Evolutionary conservation across 2,329 filamentous ascomycete species (phyloP), one percentile per base, ranked within the genome.

Genomic region (Trichophyton mentagrophytes): DNA sequence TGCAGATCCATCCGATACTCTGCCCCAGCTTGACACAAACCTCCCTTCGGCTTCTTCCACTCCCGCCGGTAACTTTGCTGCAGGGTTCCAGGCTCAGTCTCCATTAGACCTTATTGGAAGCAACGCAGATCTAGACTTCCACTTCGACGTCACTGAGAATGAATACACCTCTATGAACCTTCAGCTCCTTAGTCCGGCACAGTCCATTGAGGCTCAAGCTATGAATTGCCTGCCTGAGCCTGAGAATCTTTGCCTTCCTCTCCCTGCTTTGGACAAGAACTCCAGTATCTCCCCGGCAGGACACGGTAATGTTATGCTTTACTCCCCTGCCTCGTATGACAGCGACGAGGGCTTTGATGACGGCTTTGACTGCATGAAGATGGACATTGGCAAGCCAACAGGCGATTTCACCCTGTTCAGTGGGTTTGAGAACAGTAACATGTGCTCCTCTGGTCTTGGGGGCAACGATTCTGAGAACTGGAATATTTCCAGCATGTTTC

Each of bases 231-330:
- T 20, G 8, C 17, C 27, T 57, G 47, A 27, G 38, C 22, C 44
- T 20, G 40, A 27, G 4, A 47, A 49, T 22, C 42, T 66, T 22
- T 65, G 64, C 46, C 51, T 61, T 3, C 49, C 64, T 27, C 61
- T 64, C 30, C 59, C 64, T 13, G 62, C 49, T 6, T 20, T 61
- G 15, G 57, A 61, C 13, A 67, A 67, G 38, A 53, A 66, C 30
- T 49, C 65, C 4, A 67, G 64, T 38, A 62, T 71, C 9, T 69
- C 69, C 3, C 67, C 68, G 3, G 62, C 62, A 8, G 68, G 66
- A 1, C 69, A 70, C 60, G 68, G 65, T 7, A 67, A 69, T 33
- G 40, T 68, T 8, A 70, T 69, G 67, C 64, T 72, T 11, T 71
- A 68, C 57, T 68, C 69, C 1, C 69, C 69, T 2, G 60, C 64